Conservation (phyloP, 805 yeast genomes). For the Candida corydali region DNA sequence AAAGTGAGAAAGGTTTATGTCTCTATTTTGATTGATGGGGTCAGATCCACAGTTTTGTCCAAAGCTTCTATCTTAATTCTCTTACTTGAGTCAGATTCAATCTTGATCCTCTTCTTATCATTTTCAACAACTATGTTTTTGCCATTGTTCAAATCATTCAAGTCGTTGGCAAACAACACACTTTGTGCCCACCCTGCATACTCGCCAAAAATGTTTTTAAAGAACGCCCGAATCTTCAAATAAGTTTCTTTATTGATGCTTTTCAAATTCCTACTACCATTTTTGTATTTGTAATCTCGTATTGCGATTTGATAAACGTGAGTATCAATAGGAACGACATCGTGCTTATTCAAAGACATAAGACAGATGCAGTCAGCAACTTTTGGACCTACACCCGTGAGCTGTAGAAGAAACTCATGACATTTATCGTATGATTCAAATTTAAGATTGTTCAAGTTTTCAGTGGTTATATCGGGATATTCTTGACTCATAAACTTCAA, state of each 20-base stretch:
- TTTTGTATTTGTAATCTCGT: constrained; percentile 67
- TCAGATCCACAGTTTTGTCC: neutral
- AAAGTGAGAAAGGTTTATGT: too few relatives aligned
- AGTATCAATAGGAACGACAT: constrained; percentile 91
- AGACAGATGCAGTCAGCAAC: constrained; percentile 95
- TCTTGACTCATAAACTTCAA: constrained; percentile 39
- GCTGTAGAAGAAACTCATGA: constrained; percentile 55
- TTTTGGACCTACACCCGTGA: constrained; percentile 93
- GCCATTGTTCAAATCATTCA: constrained; percentile 68
- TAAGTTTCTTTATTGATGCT: constrained; percentile 51
- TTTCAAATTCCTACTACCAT: constrained; percentile 35
- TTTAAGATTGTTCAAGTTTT: constrained; percentile 42
- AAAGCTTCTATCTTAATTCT: constrained; percentile 6
- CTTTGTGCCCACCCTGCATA: constrained; percentile 99
- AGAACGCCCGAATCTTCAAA: constrained; percentile 52
- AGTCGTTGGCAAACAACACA: constrained; percentile 84
- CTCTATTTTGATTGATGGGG: neutral
- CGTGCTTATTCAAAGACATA: constrained; percentile 85
- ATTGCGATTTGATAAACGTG: constrained; percentile 89
- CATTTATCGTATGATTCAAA: constrained; percentile 45
- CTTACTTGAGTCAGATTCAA: neutral
- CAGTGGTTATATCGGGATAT: constrained; percentile 30
- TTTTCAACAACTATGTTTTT: constrained; percentile 19
- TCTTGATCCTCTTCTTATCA: constrained; percentile 1
- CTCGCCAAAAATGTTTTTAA: constrained; percentile 73